These are phyloP conservation scores for Sporothrix phasma DNA, from an alignment of 2,329 filamentous ascomycete genomes.

Conservation along the genomic window DNA sequence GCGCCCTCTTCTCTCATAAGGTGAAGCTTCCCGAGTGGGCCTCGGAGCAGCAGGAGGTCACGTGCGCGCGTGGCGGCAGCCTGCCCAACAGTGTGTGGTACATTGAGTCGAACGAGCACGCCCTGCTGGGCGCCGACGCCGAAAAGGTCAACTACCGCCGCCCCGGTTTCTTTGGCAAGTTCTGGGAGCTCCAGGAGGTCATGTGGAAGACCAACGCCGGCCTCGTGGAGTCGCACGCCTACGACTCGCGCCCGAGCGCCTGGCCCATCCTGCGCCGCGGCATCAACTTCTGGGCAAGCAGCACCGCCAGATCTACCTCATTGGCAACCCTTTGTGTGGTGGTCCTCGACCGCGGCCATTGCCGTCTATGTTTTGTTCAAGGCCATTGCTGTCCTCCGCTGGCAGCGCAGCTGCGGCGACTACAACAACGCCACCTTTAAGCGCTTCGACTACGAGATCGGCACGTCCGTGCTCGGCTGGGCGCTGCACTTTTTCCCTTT, in stretches of 20 bases:
- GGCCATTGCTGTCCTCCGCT: slow-evolving; percentile 74
- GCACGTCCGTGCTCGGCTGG: slow-evolving; percentile 84
- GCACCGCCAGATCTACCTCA: slow-evolving; percentile 89
- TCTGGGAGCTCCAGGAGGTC: slow-evolving; percentile 91
- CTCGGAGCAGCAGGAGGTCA: slow-evolving; percentile 98
- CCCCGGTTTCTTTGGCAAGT: slow-evolving; percentile 94
- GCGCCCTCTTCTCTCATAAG: slow-evolving; percentile 94
- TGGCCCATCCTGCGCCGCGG: slow-evolving; percentile 89
- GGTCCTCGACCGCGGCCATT: slow-evolving; percentile 71
- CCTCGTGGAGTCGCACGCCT: slow-evolving; percentile 89
- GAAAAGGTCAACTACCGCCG: slow-evolving; percentile 95
- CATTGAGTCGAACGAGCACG: slow-evolving; percentile 81
- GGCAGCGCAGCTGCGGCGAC: slow-evolving; percentile 88
- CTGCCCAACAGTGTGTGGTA: slow-evolving; percentile 97
- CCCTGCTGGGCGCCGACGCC: slow-evolving; percentile 59
- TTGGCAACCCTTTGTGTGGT: slow-evolving; percentile 94
- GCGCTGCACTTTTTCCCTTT: slow-evolving; percentile 98
- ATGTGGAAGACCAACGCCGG: slow-evolving; percentile 99
- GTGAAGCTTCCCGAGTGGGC: slow-evolving; percentile 98
- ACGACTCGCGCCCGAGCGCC: slow-evolving; percentile 88
- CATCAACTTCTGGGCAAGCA: slow-evolving; percentile 98
- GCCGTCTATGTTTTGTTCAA: slow-evolving; percentile 74
- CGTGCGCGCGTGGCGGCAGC: slow-evolving; percentile 82
- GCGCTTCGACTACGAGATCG: slow-evolving; percentile 95
- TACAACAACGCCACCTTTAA: slow-evolving; percentile 78